These are phyloP conservation scores for Ophiostoma pallidulum DNA, from an alignment of 2,329 filamentous ascomycete species.

Conservation along the genomic window DNA sequence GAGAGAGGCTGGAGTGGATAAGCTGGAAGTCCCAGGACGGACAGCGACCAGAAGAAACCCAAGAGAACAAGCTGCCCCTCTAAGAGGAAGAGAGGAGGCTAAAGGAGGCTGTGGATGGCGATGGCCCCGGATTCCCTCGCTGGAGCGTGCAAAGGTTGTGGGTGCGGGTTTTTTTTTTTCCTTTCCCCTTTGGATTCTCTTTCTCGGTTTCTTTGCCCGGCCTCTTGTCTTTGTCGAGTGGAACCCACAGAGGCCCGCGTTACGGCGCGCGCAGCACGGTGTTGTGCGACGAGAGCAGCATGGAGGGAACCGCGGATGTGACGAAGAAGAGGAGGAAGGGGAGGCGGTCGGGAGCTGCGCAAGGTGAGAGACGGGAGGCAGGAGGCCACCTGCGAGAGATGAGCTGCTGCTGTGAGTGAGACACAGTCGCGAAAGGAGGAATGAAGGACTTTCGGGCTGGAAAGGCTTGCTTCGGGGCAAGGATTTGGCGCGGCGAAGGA, in stretches of 20 bases:
- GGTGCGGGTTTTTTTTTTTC: too few species aligned
- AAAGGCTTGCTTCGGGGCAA: not conserved
- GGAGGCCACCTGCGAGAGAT: not conserved
- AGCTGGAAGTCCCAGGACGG: too few species aligned
- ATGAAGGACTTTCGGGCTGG: not conserved
- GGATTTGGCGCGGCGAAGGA: not conserved
- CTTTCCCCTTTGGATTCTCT: too few species aligned
- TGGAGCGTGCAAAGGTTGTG: too few species aligned
- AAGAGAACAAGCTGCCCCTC: too few species aligned
- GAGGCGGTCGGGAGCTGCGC: not conserved
- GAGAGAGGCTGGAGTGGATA: too few species aligned
- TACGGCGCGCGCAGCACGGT: slow-evolving; percentile 14
- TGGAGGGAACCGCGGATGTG: slow-evolving; percentile 2
- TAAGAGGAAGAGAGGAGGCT: too few species aligned
- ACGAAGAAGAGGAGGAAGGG: not conserved
- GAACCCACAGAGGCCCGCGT: slow-evolving; percentile 12
- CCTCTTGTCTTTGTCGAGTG: not conserved
- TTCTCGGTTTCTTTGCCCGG: too few species aligned
- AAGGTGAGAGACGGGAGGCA: not conserved
- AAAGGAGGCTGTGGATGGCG: too few species aligned
- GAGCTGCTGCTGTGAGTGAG: not conserved
- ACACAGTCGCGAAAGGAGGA: not conserved
- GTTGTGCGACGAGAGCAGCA: slow-evolving; percentile 14
- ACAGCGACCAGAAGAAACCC: too few species aligned
- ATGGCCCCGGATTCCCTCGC: too few species aligned